Base-by-base conservation (phyloP, 768 basidiomycete species). In the Macrolepiota albuminosa region DNA sequence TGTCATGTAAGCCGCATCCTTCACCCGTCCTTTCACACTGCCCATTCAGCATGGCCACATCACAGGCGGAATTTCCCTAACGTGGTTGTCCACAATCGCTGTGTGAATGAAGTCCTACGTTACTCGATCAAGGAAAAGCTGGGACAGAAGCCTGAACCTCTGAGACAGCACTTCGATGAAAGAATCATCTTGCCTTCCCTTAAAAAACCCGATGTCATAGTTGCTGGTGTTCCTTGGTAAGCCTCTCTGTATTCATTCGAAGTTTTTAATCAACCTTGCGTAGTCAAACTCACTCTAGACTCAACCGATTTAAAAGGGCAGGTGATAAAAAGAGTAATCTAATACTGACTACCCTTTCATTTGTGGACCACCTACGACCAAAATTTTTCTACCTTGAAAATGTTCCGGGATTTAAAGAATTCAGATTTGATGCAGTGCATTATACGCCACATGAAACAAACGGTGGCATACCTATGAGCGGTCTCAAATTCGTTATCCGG, bases 201-300 rank as follows among this genome's bases (percentile, higher is more conserved):
- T n/a, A 34, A 37, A 24, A 59, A 46, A 29, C 63, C 63, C 3
- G 81, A 91, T 54, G 78, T 85, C 33, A 76, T 93, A 14, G 72
- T 82, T 13, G 80, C 85, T 18, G 91, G 92, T 0, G 89, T 93
- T 63, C 91, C 91, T 39, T 93, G 91, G 90, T 87, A 33, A 36
- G 50, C 21, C 33, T 37, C 13, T 60, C 34, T 10, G 11, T 57
- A 10, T 59, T 2, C 18, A 18, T 57, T 50, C 53, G 39, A n/a
- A 18, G 4, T 49, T 29, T 26, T 3, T 14, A 34, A 49, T 58
- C 21, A 64, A 14, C 26, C 7, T n/a, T n/a, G 14, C 51, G 45
- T 58, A 91, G 89, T 67, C 90, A 91, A 70, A 80, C 85, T 3
- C 90, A 92, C 66, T 92, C 90, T 0, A 68, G 70, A 0, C 69